Evolutionary conservation across 805 yeast species (phyloP), one percentile per base, ranked within the genome.

Genomic region (Saturnispora diversa): DNA sequence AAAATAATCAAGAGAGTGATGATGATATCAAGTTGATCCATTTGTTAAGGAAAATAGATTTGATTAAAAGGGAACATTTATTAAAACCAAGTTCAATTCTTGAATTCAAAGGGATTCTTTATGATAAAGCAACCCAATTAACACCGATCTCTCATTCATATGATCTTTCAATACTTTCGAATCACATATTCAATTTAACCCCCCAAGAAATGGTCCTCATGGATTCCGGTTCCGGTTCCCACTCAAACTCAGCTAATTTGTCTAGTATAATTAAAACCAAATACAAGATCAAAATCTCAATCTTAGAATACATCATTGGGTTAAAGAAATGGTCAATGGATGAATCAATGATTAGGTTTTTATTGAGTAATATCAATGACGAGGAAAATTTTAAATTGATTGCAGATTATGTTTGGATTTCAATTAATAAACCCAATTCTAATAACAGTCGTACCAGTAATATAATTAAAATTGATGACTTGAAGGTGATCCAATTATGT

Each of bases 231-330:
- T n/a, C n/a, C n/a, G n/a, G n/a, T n/a, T n/a, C n/a, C n/a, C n/a
- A n/a, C n/a, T n/a, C n/a, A n/a, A n/a, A n/a, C n/a, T n/a, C n/a
- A n/a, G n/a, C n/a, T n/a, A n/a, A n/a, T n/a, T n/a, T n/a, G n/a
- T n/a, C n/a, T n/a, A n/a, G n/a, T n/a, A n/a, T n/a, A n/a, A n/a
- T n/a, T n/a, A n/a, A n/a, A n/a, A n/a, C n/a, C n/a, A n/a, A n/a
- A n/a, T n/a, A n/a, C n/a, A n/a, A n/a, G n/a, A 4, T 35, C 2
- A 15, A n/a, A n/a, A 20, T 24, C 12, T 11, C 9, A 19, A 22
- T 35, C 9, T 35, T 35, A 20, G 31, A 35, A 35, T 12, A 16
- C 13, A 25, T 35, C 16, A 35, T 35, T 16, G 17, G 25, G 9
- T 13, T 15, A 10, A 26, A 35, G 27, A 35, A n/a, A 24, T 35